Evolutionary conservation across 2,329 filamentous ascomycete species (phyloP).

Genomic region (Pyricularia sp.): DNA sequence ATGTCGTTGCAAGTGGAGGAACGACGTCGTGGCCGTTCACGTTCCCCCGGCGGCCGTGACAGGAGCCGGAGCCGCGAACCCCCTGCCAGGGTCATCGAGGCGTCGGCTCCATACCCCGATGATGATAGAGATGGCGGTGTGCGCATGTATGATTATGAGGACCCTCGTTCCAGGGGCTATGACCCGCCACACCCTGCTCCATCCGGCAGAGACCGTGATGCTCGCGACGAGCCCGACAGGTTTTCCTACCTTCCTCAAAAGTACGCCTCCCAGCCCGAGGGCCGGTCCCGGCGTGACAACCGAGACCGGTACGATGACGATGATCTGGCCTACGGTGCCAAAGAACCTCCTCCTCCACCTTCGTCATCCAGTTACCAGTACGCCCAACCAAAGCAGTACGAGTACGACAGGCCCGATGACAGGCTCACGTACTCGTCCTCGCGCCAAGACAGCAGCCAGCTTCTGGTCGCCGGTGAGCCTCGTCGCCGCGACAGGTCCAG

Average conservation of each 20-base stretch:
- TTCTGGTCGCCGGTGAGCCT: slow-evolving; percentile 7
- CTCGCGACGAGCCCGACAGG: slow-evolving; percentile 18
- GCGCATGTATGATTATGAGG: slow-evolving; percentile 18
- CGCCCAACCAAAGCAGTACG: slow-evolving; percentile 21
- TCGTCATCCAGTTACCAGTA: slow-evolving; percentile 13
- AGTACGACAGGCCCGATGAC: slow-evolving; percentile 24
- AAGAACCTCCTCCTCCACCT: slow-evolving; percentile 5
- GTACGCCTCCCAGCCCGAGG: slow-evolving; percentile 19
- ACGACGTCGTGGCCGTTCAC: slow-evolving; percentile 31
- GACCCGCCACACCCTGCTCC: slow-evolving; percentile 23
- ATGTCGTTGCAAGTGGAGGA: slow-evolving; percentile 40
- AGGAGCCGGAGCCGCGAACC: slow-evolving; percentile 22
- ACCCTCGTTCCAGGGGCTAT: slow-evolving; percentile 1
- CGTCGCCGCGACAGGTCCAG: slow-evolving; percentile 6
- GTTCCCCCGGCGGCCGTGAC: slow-evolving; percentile 25
- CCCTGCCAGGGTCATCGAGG: slow-evolving; percentile 21
- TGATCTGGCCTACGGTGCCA: slow-evolving; percentile 5
- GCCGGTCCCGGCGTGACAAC: background rate
- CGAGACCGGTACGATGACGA: slow-evolving; percentile 4
- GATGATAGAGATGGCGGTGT: slow-evolving; percentile 18
- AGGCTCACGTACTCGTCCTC: slow-evolving; percentile 16
- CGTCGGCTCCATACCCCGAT: slow-evolving; percentile 28
- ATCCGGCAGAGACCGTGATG: slow-evolving; percentile 15
- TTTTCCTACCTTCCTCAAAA: slow-evolving; percentile 34
- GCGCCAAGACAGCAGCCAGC: slow-evolving; percentile 10